Evolutionary conservation across 495 filamentous ascomycete species (phyloP), one percentile per base, ranked within the genome.

Genomic region (Articulospora tetracladia): DNA sequence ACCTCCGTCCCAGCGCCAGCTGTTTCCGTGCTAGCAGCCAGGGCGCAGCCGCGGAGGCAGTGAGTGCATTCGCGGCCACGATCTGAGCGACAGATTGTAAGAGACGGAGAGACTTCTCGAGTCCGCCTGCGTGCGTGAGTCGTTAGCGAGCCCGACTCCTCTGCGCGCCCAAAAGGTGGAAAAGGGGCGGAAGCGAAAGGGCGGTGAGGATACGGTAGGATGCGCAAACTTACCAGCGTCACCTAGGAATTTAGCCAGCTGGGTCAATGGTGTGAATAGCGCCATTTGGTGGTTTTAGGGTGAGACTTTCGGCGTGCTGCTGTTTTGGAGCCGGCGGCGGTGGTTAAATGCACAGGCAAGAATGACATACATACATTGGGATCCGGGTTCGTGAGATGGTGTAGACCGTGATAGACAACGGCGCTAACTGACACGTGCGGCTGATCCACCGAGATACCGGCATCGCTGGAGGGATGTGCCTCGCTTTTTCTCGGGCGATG

Each of bases 81-180:
- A 86, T 77, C 53, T 81, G 79, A 8, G 76, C 67, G 28, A 80
- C 30, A 41, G 83, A 69, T 69, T 89, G 86, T 58, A 87, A 63
- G 55, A 85, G 70, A 44, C 86, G 83, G 61, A 88, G 76, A 44
- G 77, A 81, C 59, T 84, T 81, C 63, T 89, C 86, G 12, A 88
- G 22, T 22, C 47, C 47, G n/a, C 19, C 39, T 44, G n/a, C 3
- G 17, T 7, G 39, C 3, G 39, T 19, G 3, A 44, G 17, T 44
- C 11, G n/a, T 44, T 44, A 44, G 15, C 39, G 39, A 44, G 39
- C 3, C 10, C 8, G n/a, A 8, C 39, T 12, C n/a, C n/a, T n/a
- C n/a, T n/a, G n/a, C n/a, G n/a, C n/a, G n/a, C n/a, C n/a, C n/a
- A n/a, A n/a, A 17, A 44, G 15, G 15, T 19, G 3, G n/a, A 44